Conservation (phyloP, 179 eudicot species). For the Vitellaria paradoxa region DNA sequence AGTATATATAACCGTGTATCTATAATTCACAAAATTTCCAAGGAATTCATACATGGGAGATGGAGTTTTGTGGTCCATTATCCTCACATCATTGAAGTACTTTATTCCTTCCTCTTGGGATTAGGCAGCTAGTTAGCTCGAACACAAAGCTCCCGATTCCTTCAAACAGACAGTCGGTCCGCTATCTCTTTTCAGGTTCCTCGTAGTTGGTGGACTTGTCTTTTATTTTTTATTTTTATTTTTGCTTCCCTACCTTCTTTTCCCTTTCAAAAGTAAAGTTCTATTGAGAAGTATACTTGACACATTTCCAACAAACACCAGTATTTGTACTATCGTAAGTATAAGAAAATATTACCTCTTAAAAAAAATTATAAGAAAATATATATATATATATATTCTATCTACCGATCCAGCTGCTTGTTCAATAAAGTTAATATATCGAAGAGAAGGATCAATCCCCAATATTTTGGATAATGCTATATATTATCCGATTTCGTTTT, state of each 20-base stretch:
- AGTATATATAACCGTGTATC: too few species aligned
- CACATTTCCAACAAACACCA: not conserved
- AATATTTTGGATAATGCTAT: too few species aligned
- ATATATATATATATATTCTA: too few species aligned
- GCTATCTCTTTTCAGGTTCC: constrained; percentile 25
- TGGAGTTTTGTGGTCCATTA: constrained; percentile 9
- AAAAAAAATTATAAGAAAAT: too few species aligned
- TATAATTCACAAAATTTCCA: not conserved
- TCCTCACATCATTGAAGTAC: constrained; percentile 23
- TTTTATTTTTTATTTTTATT: not conserved
- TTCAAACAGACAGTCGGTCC: constrained; percentile 35
- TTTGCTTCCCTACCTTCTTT: constrained; percentile 5
- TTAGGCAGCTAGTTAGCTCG: too few species aligned
- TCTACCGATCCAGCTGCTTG: too few species aligned
- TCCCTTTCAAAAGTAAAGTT: constrained; percentile 15
- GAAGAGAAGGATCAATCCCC: too few species aligned
- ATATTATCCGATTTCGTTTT: too few species aligned
- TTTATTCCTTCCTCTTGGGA: constrained; percentile 30
- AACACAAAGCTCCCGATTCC: constrained; percentile 22
- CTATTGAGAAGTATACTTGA: constrained; percentile 7
- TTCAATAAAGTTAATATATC: too few species aligned
- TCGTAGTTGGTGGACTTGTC: constrained; percentile 3
- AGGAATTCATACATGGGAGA: not conserved
- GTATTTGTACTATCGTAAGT: too few species aligned
- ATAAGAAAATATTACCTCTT: too few species aligned